phyloP scores from a whole-genome alignment of 2,329 filamentous ascomycete species.

The Arthrobotrys megalospora region DNA sequence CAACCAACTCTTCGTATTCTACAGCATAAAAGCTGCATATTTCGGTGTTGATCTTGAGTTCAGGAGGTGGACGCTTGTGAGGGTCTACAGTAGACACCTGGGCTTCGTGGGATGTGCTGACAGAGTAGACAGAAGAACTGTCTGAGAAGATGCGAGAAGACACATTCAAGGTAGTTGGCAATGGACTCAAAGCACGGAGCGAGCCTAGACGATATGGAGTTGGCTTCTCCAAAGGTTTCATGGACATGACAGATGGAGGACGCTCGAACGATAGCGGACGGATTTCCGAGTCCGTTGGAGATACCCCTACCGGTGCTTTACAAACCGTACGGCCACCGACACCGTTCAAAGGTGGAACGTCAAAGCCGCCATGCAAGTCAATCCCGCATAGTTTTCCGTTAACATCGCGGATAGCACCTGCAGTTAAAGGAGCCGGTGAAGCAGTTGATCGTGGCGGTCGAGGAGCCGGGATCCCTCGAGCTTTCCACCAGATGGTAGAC shows the following conservation, averaged over 20 bases:
- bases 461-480: not conserved
- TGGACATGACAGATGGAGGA: not conserved
- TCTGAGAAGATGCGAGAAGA: not conserved
- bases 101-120: not conserved
- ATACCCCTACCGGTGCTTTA: not conserved
- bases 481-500: constrained; percentile 41
- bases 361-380: constrained; percentile 28
- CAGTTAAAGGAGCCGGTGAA: not conserved
- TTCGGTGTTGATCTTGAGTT: constrained; percentile 16
- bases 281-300: constrained; percentile 1
- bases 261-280: constrained; percentile 18
- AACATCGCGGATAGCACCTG: constrained; percentile 29
- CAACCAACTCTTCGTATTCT: not conserved
- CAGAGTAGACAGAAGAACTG: constrained; percentile 26
- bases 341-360: constrained; percentile 17
- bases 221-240: not conserved
- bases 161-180: not conserved
- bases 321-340: not conserved
- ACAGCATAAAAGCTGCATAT: not conserved
- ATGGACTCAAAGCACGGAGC: not conserved
- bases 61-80: not conserved
- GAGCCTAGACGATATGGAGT: not conserved
- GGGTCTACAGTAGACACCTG: not conserved
- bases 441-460: too few relatives aligned
- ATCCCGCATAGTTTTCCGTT: constrained; percentile 35